phyloP scores from a whole-genome alignment of 2,329 filamentous ascomycete species.

The Biscogniauxia sp. region DNA sequence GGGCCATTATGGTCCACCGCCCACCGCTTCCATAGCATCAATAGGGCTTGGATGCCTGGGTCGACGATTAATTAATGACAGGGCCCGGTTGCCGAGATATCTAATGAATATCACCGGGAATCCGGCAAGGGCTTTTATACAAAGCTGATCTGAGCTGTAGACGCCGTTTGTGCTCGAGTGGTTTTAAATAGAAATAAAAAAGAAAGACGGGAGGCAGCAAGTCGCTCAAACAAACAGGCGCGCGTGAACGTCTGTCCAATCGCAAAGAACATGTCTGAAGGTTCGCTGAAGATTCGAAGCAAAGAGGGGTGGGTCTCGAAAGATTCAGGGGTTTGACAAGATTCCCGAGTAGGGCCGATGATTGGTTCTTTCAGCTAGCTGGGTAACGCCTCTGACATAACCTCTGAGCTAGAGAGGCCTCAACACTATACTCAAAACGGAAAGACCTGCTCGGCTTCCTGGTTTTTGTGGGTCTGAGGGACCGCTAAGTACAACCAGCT shows the following conservation, averaged over 20 bases:
- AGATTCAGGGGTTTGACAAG: constrained; percentile 15
- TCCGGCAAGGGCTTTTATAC: neutral
- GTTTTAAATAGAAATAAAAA: neutral
- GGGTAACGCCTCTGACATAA: constrained; percentile 20
- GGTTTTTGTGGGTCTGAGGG: neutral
- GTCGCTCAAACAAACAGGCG: constrained; percentile 16
- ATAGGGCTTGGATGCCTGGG: neutral
- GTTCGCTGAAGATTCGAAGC: constrained; percentile 13
- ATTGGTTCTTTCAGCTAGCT: neutral
- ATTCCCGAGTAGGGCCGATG: constrained; percentile 2
- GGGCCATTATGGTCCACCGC: neutral
- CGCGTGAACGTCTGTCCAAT: constrained; percentile 22
- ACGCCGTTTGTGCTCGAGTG: neutral
- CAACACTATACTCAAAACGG: neutral
- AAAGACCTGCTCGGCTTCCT: neutral
- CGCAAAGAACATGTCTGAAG: constrained; percentile 3
- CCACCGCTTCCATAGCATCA: neutral
- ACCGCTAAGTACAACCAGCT: neutral
- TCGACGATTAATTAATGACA: neutral
- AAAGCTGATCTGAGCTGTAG: neutral
- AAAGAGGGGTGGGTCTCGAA: constrained; percentile 8
- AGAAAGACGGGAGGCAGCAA: constrained; percentile 1
- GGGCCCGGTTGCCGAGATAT: neutral
- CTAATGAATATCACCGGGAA: neutral
- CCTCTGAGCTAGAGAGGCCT: constrained; percentile 1